Conservation (phyloP, 371 early-diverging fungal species). For the Rhizopus sp. region DNA sequence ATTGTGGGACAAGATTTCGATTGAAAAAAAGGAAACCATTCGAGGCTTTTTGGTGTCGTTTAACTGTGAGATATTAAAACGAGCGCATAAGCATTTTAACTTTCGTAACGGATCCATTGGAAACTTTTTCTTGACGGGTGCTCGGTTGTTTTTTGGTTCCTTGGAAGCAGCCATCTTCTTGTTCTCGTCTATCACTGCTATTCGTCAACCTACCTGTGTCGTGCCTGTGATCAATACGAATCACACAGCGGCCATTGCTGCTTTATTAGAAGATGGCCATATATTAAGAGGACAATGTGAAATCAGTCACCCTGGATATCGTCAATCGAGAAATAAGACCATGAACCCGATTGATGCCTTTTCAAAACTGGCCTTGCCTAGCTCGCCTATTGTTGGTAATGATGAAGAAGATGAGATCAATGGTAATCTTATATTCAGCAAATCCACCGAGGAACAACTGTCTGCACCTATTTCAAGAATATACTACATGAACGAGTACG, state of each 20-base stretch:
- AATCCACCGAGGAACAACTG: conserved; percentile 46
- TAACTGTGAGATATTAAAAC: conserved; percentile 66
- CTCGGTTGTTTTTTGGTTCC: conserved; percentile 68
- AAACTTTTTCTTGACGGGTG: conserved; percentile 77
- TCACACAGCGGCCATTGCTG: conserved; percentile 66
- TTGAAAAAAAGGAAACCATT: conserved; percentile 66
- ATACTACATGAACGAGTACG: conserved; percentile 72
- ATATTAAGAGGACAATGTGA: conserved; percentile 69
- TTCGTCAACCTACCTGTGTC: conserved; percentile 62
- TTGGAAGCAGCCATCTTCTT: conserved; percentile 73
- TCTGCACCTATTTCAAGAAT: conserved; percentile 62
- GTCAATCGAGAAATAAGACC: conserved; percentile 8
- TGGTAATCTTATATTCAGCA: conserved; percentile 57
- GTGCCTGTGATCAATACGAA: conserved; percentile 67
- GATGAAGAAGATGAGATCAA: conserved; percentile 11
- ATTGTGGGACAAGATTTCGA: conserved; percentile 52
- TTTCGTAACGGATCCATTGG: conserved; percentile 76
- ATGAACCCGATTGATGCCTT: conserved; percentile 53
- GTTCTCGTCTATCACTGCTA: conserved; percentile 66
- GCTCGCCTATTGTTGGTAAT: conserved; percentile 17
- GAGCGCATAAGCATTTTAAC: conserved; percentile 66
- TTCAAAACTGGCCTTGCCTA: conserved; percentile 37
- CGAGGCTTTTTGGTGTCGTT: conserved; percentile 71
- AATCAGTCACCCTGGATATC: conserved; percentile 62
- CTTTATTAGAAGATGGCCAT: conserved; percentile 58